Evolutionary conservation across 2,329 filamentous ascomycete genomes (phyloP), one percentile per base, ranked within the genome.

Genomic region (Cordyceps fumosorosea): DNA sequence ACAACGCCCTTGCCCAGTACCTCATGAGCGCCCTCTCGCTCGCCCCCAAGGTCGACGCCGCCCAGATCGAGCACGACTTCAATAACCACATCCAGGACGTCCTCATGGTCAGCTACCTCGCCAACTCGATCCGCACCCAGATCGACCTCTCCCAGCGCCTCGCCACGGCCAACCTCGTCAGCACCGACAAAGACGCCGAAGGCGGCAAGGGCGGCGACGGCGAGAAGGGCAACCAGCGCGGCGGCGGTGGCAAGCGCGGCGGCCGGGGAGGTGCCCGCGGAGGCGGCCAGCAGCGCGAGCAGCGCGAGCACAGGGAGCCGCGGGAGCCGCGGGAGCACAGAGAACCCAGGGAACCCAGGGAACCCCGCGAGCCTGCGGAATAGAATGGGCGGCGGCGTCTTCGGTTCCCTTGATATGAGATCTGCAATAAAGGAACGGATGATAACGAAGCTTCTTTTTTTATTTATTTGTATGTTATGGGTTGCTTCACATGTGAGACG

Each of bases 41-140:
- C 66, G 91, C 93, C 62, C 95, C 95, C 72, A 99, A 98, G 84
- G 95, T 98, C 65, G 91, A 96, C 71, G 81, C 89, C 44, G 84
- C 87, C 65, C 89, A 96, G 75, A 93, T 99, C 73, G 95, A 99
- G 83, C 85, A 89, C 74, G 93, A 98, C 81, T 99, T 99, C 86
- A 99, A 99, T 86, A 96, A 96, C 82, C 95, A 99, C 81, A 92
- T 99, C 77, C 95, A 99, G 81, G 95, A 99, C 76, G 93, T 99
- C 65, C 87, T 99, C 68, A 93, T 98, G 76, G 93, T 99, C 70
- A 96, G 92, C 68, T 99, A 99, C 81, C 85, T 99, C 67, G 92
- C 95, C 75, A 99, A 98, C 84, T 97, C 92, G 68, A 96, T 98
- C 79, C 91, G 93, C 77, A 98, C 93, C 69, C 95, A 99, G 81